These are phyloP conservation scores for Babjeviella inositovora DNA, from an alignment of 805 yeast species.

Conservation along the genomic window DNA sequence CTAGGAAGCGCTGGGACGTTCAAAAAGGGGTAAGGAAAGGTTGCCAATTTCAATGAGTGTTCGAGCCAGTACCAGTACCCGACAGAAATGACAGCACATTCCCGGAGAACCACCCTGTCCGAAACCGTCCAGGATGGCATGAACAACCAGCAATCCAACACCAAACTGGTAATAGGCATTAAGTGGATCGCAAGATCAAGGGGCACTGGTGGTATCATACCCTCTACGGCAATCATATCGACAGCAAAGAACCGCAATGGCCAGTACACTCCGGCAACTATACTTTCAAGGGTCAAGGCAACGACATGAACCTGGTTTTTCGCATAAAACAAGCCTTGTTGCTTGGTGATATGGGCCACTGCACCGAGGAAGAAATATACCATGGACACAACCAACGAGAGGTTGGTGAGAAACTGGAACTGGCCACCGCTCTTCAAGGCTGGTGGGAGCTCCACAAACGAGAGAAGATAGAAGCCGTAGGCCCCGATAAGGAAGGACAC, in stretches of 20 bases:
- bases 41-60: constrained; percentile 26
- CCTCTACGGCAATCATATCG: constrained; percentile 21
- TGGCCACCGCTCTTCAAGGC: constrained; percentile 60
- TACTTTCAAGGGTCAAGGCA: constrained; percentile 38
- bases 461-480: no score
- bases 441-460: no score
- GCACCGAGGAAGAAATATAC: constrained; percentile 21
- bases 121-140: constrained; percentile 33
- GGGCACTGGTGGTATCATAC: constrained; percentile 21
- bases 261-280: constrained; percentile 60
- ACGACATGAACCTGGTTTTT: constrained; percentile 32
- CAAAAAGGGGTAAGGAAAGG: constrained; percentile 55
- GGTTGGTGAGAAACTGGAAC: constrained; percentile 56
- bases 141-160: constrained; percentile 35
- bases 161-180: constrained; percentile 35
- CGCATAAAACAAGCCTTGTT: constrained; percentile 9
- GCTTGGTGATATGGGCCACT: constrained; percentile 13
- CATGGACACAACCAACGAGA: constrained; percentile 34
- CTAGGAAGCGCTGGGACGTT: constrained; percentile 30
- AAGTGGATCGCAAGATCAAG: constrained; percentile 47
- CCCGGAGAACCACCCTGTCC: no score
- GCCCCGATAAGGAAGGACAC: no score
- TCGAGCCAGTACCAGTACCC: constrained; percentile 41
- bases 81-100: constrained; percentile 16
- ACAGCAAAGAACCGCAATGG: constrained; percentile 37